Evolutionary conservation across 768 basidiomycete species (phyloP).

Genomic region (Rubroboletus pulcherrimus): DNA sequence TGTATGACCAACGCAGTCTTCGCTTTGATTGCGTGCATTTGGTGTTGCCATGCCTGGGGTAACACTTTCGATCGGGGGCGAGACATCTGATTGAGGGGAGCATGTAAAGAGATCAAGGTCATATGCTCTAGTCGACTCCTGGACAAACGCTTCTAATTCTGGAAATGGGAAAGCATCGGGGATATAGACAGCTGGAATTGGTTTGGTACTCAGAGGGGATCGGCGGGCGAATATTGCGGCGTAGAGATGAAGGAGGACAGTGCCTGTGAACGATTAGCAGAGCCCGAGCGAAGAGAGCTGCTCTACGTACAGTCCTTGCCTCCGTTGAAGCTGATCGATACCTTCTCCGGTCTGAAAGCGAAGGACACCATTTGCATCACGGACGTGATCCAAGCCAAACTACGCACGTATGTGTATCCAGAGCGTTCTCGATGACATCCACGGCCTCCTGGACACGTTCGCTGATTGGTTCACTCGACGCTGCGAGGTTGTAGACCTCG

Average conservation of each 20-base stretch:
- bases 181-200: constrained; percentile 77
- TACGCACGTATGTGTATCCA: constrained; percentile 79
- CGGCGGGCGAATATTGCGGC: constrained; percentile 63
- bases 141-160: constrained; percentile 80
- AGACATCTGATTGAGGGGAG: constrained; percentile 35
- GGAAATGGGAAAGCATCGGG: constrained; percentile 87
- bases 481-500: constrained; percentile 61
- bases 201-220: constrained; percentile 34
- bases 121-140: constrained; percentile 56
- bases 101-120: constrained; percentile 65
- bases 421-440: constrained; percentile 70
- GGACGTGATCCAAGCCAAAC: constrained; percentile 1
- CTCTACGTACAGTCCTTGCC: constrained; percentile 90
- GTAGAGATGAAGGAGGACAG: constrained; percentile 89
- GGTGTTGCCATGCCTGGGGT: constrained; percentile 33
- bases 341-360: constrained; percentile 51
- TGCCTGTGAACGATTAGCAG: constrained; percentile 51
- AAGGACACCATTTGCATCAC: constrained; percentile 5
- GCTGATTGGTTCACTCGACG: constrained; percentile 51
- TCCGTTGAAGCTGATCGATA: constrained; percentile 95
- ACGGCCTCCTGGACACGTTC: constrained; percentile 73
- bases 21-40: constrained; percentile 3
- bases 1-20: constrained; percentile 1
- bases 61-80: constrained; percentile 46
- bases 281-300: not conserved